Evolutionary conservation across 2,329 filamentous ascomycete genomes (phyloP).

Genomic region (Microascus cirrosus): DNA sequence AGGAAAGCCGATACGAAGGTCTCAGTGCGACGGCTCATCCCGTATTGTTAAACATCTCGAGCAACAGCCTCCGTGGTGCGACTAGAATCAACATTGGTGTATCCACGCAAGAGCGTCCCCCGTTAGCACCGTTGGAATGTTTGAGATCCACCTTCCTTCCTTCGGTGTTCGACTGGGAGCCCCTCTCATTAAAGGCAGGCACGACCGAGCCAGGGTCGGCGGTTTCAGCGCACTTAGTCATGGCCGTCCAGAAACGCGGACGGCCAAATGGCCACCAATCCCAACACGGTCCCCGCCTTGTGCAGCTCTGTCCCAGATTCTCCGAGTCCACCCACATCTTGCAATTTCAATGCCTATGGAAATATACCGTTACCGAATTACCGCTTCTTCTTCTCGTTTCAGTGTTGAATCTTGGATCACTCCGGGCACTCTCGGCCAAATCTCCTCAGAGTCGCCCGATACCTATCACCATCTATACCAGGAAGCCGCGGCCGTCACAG

Average conservation of each 20-base stretch:
- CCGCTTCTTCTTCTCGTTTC: not conserved
- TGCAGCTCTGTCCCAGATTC: not conserved
- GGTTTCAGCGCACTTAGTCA: not conserved
- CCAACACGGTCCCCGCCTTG: not conserved
- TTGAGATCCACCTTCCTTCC: not conserved
- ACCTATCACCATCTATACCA: not conserved
- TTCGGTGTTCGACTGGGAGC: not conserved
- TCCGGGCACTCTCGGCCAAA: conserved; percentile 1
- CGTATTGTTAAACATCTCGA: not conserved
- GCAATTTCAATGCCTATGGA: not conserved
- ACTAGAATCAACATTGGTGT: not conserved
- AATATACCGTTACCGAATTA: not conserved
- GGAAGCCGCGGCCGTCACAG: not conserved
- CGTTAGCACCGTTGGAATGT: not conserved
- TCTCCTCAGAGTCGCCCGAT: not conserved
- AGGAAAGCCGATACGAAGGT: not conserved
- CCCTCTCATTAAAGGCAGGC: not conserved
- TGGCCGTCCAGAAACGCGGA: not conserved
- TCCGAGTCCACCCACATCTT: not conserved
- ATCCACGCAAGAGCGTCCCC: not conserved
- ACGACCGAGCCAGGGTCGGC: not conserved
- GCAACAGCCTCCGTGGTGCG: not conserved
- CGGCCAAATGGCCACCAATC: not conserved
- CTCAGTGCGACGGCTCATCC: not conserved
- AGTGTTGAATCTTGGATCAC: not conserved